These are phyloP conservation scores for Mediolabrus comicus DNA, from an alignment of 108 stramenopile genomes.

Conservation along the genomic window DNA sequence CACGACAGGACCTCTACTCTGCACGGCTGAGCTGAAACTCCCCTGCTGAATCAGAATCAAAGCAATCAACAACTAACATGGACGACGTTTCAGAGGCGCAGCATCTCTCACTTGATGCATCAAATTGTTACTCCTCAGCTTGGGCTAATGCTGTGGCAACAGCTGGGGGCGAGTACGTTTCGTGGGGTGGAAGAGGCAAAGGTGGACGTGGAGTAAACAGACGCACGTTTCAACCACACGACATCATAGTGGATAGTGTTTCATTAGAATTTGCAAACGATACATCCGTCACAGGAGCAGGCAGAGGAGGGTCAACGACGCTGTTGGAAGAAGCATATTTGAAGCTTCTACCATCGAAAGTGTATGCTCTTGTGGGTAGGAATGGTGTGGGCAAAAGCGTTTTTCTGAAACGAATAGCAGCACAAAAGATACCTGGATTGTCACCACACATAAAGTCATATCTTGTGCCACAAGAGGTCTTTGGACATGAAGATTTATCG, in stretches of 20 bases:
- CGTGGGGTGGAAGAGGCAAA: slow-evolving; percentile 78
- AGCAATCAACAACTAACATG: no score
- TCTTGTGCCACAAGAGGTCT: slow-evolving; percentile 69
- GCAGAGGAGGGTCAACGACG: slow-evolving; percentile 33
- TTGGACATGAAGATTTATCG: slow-evolving; percentile 20
- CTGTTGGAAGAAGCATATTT: slow-evolving; percentile 66
- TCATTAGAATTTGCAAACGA: slow-evolving; percentile 64
- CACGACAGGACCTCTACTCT: no score
- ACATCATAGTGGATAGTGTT: slow-evolving; percentile 70
- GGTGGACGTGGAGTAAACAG: slow-evolving; percentile 69
- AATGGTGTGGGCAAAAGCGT: slow-evolving; percentile 75
- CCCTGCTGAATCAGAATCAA: neutral
- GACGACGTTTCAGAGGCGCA: slow-evolving; percentile 34
- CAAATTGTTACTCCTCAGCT: slow-evolving; percentile 65
- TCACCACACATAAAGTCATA: slow-evolving; percentile 59
- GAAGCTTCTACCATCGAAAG: slow-evolving; percentile 59
- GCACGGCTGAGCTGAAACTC: neutral
- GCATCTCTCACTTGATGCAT: slow-evolving; percentile 61
- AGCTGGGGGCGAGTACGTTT: neutral
- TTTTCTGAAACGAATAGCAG: slow-evolving; percentile 62
- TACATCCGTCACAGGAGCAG: slow-evolving; percentile 26
- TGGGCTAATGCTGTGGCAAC: slow-evolving; percentile 59
- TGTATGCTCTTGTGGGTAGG: slow-evolving; percentile 70
- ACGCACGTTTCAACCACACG: slow-evolving; percentile 66
- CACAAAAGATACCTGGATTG: slow-evolving; percentile 79